Evolutionary conservation across 2,329 filamentous ascomycete genomes (phyloP).

Genomic region (Colletotrichum camelliae): DNA sequence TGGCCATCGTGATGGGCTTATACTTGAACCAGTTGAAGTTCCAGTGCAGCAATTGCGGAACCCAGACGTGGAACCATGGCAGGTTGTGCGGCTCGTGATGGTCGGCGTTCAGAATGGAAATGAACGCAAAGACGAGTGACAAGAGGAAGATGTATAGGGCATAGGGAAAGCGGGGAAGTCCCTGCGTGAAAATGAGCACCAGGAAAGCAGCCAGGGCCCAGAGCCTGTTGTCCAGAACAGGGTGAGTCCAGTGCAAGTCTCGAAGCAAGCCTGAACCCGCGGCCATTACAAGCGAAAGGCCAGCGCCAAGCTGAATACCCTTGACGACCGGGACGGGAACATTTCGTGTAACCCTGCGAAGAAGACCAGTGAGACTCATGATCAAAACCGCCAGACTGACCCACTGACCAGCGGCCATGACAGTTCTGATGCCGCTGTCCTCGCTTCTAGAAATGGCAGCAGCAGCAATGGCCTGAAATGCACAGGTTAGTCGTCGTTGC

Average conservation of each 20-base stretch:
- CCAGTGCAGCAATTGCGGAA: constrained; percentile 52
- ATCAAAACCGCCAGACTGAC: constrained; percentile 77
- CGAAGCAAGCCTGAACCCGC: constrained; percentile 73
- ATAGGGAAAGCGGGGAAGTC: constrained; percentile 74
- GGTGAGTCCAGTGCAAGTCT: constrained; percentile 70
- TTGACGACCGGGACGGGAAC: constrained; percentile 90
- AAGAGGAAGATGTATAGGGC: constrained; percentile 74
- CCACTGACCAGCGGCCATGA: constrained; percentile 79
- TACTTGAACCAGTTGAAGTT: constrained; percentile 49
- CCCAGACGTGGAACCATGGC: constrained; percentile 65
- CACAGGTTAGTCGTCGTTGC: background rate
- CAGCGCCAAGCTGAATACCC: constrained; percentile 93
- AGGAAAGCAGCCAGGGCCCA: constrained; percentile 80
- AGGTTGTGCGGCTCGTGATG: constrained; percentile 36
- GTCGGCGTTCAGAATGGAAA: constrained; percentile 35
- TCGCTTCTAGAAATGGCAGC: constrained; percentile 80
- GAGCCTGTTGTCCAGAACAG: constrained; percentile 77
- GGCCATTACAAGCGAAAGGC: constrained; percentile 80
- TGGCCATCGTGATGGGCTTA: constrained; percentile 59
- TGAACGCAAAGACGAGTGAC: constrained; percentile 69
- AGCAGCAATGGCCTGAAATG: constrained; percentile 77
- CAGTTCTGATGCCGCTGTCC: constrained; percentile 53
- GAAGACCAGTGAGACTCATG: constrained; percentile 80
- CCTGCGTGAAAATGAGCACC: constrained; percentile 71
- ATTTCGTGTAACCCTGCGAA: constrained; percentile 73